Base-by-base conservation (phyloP, 768 basidiomycete species). In the Termitomyces sp. region DNA sequence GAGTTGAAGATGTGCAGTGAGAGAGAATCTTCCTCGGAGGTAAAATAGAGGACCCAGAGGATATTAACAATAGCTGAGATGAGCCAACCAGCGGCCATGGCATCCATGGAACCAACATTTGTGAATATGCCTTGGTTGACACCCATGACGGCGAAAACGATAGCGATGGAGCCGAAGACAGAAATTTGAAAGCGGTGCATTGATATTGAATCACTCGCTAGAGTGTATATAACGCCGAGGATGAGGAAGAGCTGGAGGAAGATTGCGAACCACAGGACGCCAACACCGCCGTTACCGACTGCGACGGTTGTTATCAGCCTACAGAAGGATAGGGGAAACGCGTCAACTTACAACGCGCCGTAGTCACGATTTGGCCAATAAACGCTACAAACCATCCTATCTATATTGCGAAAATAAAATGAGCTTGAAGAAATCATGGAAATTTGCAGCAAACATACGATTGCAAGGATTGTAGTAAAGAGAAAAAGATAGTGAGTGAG, bases 21-120 rank as follows among this genome's bases (percentile, higher is more conserved):
- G 61, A 93, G 85, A 0, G 94, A 93, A 67, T 95, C 94, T 66
- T 97, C 94, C 67, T 98, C 95, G 1, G 95, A 92, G 2, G 95
- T 97, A 72, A 99, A 96, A 77, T 93, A 97, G 59, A 98, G 83
- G 14, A 95, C 85, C 96, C 96, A 99, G 58, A 98, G 74, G 68
- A 98, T 90, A 78, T 98, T 81, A 57, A 95, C 90, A 60, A 98
- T 82, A 33, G 94, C 77, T 54, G 96, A 83, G 60, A 99, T 85
- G 65, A 99, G 83, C 92, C 92, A 99, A 58, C 96, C 97, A 3
- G 91, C 93, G 30, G 90, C 88, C 79, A 94, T 86, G 8, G 95
- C 92, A 61, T 90, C 86, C 57, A 85, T 73, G 3, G 91, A 76
- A 9, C 77, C 72, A 11, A 52, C 48, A 30, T 67, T 64, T n/a